A percentile compares a stretch with the other conserved stretches of the same genome.
Evolutionary conservation across 352 stramenopile genomes (phyloP).

Genomic region (Elongisporangium undulatum): DNA sequence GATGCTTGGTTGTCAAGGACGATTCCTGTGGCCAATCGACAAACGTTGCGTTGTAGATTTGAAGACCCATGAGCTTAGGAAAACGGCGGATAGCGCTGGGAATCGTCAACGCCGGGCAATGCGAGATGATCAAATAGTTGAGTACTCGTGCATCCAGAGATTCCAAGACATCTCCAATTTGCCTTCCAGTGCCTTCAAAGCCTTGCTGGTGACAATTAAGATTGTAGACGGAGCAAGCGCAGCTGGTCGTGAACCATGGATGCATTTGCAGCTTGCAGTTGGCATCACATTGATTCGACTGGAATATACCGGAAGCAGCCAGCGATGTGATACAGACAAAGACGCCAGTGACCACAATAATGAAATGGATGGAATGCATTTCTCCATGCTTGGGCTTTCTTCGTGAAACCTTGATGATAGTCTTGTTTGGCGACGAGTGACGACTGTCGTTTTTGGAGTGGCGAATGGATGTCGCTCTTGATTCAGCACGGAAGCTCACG

Average conservation of each 20-base stretch:
- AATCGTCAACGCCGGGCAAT: constrained; percentile 26
- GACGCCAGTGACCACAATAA: constrained; percentile 3
- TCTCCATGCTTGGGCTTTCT: too few species aligned
- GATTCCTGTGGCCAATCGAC: constrained; percentile 18
- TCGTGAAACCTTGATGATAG: too few species aligned
- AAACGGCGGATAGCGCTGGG: constrained; percentile 22
- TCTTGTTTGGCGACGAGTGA: too few species aligned
- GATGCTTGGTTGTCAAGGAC: constrained; percentile 15
- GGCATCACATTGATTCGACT: constrained; percentile 7
- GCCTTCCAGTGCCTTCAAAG: constrained; percentile 12
- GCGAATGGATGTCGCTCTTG: too few species aligned
- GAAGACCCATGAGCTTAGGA: constrained; percentile 23
- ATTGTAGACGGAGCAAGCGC: constrained; percentile 39
- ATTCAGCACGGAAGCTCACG: background rate
- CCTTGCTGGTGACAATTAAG: constrained; percentile 32
- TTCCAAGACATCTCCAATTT: constrained; percentile 17
- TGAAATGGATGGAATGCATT: too few species aligned
- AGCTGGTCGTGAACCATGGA: constrained; percentile 35
- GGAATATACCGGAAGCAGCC: constrained; percentile 20
- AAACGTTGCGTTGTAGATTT: constrained; percentile 44
- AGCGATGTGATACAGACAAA: constrained; percentile 28
- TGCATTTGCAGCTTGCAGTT: constrained; percentile 37
- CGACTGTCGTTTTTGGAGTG: too few species aligned
- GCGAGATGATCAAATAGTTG: constrained; percentile 39
- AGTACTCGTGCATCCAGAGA: constrained; percentile 24